Base-by-base conservation (phyloP, 257 asterid genomes). In the Petunia axillaris region DNA sequence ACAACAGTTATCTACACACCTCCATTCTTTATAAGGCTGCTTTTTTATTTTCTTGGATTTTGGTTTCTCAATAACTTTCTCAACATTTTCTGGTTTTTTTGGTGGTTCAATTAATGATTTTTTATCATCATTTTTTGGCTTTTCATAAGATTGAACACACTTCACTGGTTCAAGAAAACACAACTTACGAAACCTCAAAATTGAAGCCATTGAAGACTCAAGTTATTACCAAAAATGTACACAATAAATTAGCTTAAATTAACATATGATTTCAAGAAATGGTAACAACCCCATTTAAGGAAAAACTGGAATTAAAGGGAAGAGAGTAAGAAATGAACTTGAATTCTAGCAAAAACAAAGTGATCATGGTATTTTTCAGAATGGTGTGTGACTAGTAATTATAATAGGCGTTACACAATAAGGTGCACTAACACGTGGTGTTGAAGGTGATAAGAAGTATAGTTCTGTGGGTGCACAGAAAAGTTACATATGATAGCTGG, bases 101-200 rank as follows among this genome's bases (percentile, higher is more conserved):
- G 44, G 6, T 48, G 36, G 60, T 35, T 71, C 77, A 48, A 71
- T 36, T 46, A 52, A 0, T 52, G 77, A 71, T 35, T 76, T 57
- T 55, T 67, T 82, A 81, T 44, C 66, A 77, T 41, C 48, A 14
- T 36, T 44, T 39, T 84, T 83, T 13, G 82, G 76, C 46, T 80
- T 66, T 25, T 70, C 84, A 3, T 84, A 71, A 67, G 89, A 81
- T n/a, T 65, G 36, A 39, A 65, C 73, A 79, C 70, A 81, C 79
- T 86, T 92, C 2, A 83, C 85, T 1, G 92, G 93, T 82, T 86
- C 93, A 68, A 94, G 78, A 70, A 87, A 83, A 63, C 89, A 94
- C 7, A 90, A 89, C 85, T 91, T 93, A 14, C 94, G 84, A 84
- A 93, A 93, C 87, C 94, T 83, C 48, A 90, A 88, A 76, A 87